Percentiles rank a stretch among this genome's conserved stretches.
phyloP scores from a whole-genome alignment of 208 protist genomes.

The Acanthamoeba polyphaga region DNA sequence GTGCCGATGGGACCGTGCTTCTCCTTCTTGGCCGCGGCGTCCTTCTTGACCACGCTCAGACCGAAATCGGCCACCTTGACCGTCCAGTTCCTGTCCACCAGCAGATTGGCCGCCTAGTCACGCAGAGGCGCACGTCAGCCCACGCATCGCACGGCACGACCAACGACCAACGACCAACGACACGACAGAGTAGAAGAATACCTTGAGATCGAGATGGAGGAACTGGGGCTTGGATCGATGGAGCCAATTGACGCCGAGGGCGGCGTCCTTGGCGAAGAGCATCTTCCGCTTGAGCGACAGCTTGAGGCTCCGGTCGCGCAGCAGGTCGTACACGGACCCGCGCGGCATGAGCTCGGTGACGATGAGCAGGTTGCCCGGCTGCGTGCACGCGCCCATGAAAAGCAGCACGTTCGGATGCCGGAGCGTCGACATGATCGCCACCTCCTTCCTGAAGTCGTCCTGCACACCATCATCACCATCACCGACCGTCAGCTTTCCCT shows the following conservation, averaged over 20 bases:
- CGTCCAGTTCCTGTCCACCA: slow-evolving; percentile 72
- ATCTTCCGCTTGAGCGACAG: slow-evolving; percentile 71
- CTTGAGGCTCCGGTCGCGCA: slow-evolving; percentile 57
- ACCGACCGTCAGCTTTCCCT: too few relatives aligned
- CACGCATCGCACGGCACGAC: not conserved
- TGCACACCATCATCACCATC: not conserved
- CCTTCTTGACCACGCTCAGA: slow-evolving; percentile 71
- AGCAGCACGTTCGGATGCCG: slow-evolving; percentile 76
- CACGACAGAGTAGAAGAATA: not conserved
- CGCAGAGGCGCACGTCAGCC: not conserved
- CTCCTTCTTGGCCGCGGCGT: slow-evolving; percentile 71
- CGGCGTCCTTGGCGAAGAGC: slow-evolving; percentile 75
- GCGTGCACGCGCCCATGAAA: slow-evolving; percentile 74
- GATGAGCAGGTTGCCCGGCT: slow-evolving; percentile 71
- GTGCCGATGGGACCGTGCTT: slow-evolving; percentile 75
- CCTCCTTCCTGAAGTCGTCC: slow-evolving; percentile 76
- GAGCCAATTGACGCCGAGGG: slow-evolving; percentile 71
- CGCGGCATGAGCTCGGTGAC: slow-evolving; percentile 73
- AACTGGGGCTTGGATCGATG: slow-evolving; percentile 76
- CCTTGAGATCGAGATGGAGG: slow-evolving; percentile 72
- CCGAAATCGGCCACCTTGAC: slow-evolving; percentile 76
- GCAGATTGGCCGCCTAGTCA: slow-evolving; percentile 16
- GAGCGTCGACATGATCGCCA: slow-evolving; percentile 69
- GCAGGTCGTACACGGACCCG: slow-evolving; percentile 65
- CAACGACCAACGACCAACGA: not conserved